Evolutionary conservation across 305 asterid genomes (phyloP).

Genomic region (Fraxinus ornus): DNA sequence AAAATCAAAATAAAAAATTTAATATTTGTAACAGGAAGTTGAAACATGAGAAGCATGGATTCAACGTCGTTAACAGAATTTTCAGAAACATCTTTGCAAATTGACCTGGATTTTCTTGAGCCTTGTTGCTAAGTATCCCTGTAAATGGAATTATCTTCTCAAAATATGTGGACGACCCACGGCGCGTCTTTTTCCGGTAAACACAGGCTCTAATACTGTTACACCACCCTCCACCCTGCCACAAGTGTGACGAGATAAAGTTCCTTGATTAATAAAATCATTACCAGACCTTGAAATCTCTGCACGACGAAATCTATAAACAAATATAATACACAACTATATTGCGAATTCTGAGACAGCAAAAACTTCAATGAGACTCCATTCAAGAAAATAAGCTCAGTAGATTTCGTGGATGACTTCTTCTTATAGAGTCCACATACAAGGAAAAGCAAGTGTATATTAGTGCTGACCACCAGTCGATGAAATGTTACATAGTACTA

Average conservation of each 20-base stretch:
- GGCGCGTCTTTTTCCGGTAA: constrained; percentile 53
- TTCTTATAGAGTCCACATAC: background rate
- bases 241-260: constrained; percentile 18
- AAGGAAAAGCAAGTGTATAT: background rate
- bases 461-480: background rate
- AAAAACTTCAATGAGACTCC: background rate
- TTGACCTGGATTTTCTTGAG: constrained; percentile 55
- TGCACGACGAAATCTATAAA: background rate
- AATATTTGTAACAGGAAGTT: background rate
- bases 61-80: background rate
- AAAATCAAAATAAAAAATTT: background rate
- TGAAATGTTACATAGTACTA: background rate
- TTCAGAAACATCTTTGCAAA: background rate
- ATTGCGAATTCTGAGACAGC: background rate
- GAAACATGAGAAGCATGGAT: background rate
- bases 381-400: background rate
- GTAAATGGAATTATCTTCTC: constrained; percentile 50
- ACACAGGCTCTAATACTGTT: constrained; percentile 49
- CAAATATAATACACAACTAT: background rate
- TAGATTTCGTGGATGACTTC: background rate
- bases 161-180: constrained; percentile 54
- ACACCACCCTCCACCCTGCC: constrained; percentile 78
- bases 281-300: background rate
- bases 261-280: background rate
- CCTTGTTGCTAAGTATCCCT: constrained; percentile 63